Evolutionary conservation across 163 green algal species (phyloP).

Genomic region (Volvox carteri): DNA sequence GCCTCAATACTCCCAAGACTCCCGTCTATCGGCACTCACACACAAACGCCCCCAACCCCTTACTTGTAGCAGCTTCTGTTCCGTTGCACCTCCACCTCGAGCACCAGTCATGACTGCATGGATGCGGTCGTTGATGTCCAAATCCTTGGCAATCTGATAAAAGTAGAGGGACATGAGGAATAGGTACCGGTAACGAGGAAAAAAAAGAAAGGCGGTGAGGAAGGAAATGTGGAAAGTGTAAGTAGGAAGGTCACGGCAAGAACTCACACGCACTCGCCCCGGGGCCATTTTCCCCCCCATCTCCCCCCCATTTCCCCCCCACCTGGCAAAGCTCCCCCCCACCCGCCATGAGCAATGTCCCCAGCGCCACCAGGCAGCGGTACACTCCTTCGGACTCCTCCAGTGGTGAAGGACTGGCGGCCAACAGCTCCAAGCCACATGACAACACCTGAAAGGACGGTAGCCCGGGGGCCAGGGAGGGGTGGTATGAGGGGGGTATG

Average conservation of each 20-base stretch:
- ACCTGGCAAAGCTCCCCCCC: constrained; percentile 36
- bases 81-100: constrained; percentile 24
- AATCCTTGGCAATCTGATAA: constrained; percentile 36
- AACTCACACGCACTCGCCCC: not conserved
- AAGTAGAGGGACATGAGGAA: not conserved
- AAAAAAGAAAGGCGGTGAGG: not conserved
- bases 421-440: constrained; percentile 62
- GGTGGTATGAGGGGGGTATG: not conserved
- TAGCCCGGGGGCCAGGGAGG: not conserved
- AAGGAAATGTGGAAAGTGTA: not conserved
- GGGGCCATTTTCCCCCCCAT: too few relatives aligned
- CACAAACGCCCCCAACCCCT: not conserved
- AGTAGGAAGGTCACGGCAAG: not conserved
- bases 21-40: not conserved
- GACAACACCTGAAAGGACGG: constrained; percentile 58
- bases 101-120: constrained; percentile 25
- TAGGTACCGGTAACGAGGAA: not conserved
- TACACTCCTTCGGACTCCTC: constrained; percentile 69
- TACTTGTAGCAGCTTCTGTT: constrained; percentile 52
- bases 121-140: constrained; percentile 57
- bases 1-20: not conserved
- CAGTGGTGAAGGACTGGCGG: not conserved
- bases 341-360: constrained; percentile 52
- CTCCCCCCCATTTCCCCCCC: not conserved
- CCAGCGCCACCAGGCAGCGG: constrained; percentile 58